Percentiles rank a stretch among this genome's conserved stretches.
Conservation (phyloP, 805 yeast species). For the Yarrowia osloensis region DNA sequence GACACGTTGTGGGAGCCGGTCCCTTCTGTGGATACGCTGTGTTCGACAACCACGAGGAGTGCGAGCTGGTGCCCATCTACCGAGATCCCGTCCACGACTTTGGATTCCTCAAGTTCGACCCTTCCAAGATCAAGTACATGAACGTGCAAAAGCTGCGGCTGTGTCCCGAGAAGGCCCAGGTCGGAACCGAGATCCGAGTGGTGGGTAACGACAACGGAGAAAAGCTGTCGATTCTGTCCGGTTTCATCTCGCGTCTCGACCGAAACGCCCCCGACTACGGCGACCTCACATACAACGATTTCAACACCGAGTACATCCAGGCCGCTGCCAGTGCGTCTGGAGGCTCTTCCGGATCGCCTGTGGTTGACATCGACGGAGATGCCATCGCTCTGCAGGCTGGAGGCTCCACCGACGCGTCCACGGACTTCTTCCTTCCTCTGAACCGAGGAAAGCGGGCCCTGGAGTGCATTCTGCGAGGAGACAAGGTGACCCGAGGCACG, state of each 20-base stretch:
- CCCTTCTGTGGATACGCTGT: constrained; percentile 91
- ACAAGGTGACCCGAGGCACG: constrained; percentile 80
- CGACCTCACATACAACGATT: constrained; percentile 81
- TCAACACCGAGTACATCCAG: constrained; percentile 90
- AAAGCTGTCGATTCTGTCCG: constrained; percentile 82
- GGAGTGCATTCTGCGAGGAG: constrained; percentile 60
- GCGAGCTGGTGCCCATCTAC: constrained; percentile 79
- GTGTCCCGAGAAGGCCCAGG: constrained; percentile 79
- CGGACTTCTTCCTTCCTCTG: constrained; percentile 88
- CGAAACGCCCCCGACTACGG: constrained; percentile 96
- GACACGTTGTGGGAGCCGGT: constrained; percentile 95
- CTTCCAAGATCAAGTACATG: constrained; percentile 71
- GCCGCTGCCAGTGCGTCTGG: constrained; percentile 97
- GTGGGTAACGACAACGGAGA: constrained; percentile 98
- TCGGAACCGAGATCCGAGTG: constrained; percentile 92
- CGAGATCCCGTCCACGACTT: constrained; percentile 96
- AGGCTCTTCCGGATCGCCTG: constrained; percentile 95
- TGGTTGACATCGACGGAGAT: constrained; percentile 82
- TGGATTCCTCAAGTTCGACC: constrained; percentile 82
- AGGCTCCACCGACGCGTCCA: constrained; percentile 86
- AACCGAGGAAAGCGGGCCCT: constrained; percentile 82
- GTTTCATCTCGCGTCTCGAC: constrained; percentile 79
- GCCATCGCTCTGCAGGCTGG: constrained; percentile 95
- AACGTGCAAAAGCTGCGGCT: constrained; percentile 63
- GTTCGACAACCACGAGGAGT: constrained; percentile 93